A percentile compares a stretch with the other conserved stretches of the same genome.
Conservation (phyloP, 306 rosid species). For the Sphenostylis stenocarpa region DNA sequence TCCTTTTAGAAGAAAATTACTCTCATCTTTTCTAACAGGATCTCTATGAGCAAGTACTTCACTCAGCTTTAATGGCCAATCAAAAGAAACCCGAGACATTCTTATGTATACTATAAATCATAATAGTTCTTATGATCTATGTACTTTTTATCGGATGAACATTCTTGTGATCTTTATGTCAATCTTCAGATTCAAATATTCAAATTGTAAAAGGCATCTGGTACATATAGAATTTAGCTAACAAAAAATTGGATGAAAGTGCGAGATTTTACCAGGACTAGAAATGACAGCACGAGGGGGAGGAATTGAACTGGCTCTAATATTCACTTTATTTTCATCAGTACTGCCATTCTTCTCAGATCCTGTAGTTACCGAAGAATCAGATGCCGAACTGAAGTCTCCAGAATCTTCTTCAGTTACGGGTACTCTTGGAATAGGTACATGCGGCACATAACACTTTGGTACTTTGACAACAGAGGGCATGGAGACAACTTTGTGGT, state of each 20-base stretch:
- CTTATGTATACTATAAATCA: conserved; percentile 1
- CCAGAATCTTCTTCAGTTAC: conserved; percentile 51
- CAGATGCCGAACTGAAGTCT: conserved; percentile 32
- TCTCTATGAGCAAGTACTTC: conserved; percentile 12
- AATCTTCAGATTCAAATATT: background rate
- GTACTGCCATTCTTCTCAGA: conserved; percentile 39
- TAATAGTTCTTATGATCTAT: background rate
- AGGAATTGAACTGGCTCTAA: conserved; percentile 60
- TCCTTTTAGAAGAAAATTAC: background rate
- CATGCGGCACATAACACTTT: conserved; percentile 43
- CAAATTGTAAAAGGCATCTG: background rate
- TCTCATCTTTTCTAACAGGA: background rate
- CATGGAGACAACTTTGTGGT: conserved; percentile 41
- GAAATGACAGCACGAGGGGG: conserved; percentile 90
- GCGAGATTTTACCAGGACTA: conserved; percentile 67
- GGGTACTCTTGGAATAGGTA: conserved; percentile 42
- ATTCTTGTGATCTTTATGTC: background rate
- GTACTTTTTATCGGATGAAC: no score
- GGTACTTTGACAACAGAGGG: conserved; percentile 51
- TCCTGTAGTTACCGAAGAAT: conserved; percentile 38
- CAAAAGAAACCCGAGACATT: conserved; percentile 7
- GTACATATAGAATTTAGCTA: conserved; percentile 1
- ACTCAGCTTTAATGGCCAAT: background rate
- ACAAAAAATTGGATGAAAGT: conserved; percentile 1
- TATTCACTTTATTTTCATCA: conserved; percentile 54